phyloP scores from a whole-genome alignment of 768 basidiomycete species.

The Leccinum barrowsii region DNA sequence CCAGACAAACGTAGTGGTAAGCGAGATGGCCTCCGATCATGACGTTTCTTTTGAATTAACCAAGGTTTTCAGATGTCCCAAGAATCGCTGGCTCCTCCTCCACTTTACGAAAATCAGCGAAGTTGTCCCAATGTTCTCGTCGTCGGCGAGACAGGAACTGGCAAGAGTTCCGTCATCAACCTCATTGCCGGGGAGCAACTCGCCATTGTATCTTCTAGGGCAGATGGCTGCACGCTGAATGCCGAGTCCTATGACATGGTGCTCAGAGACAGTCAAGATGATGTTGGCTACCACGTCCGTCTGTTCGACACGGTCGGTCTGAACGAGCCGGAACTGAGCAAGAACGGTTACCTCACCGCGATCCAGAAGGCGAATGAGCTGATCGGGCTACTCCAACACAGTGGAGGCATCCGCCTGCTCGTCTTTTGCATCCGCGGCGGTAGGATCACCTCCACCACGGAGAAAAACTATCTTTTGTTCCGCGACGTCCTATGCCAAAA shows the following conservation, averaged over 20 bases:
- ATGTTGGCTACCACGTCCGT: constrained; percentile 12
- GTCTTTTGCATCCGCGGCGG: constrained; percentile 33
- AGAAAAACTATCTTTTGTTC: constrained; percentile 29
- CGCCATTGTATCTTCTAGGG: constrained; percentile 28
- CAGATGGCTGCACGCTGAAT: constrained; percentile 34
- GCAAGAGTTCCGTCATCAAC: constrained; percentile 42
- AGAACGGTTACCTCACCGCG: constrained; percentile 20
- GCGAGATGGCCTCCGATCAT: not conserved
- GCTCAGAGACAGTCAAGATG: constrained; percentile 10
- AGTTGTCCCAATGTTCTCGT: constrained; percentile 32
- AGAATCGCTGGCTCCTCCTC: not conserved
- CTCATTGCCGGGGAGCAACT: constrained; percentile 29
- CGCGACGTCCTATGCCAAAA: constrained; percentile 25
- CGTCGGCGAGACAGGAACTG: constrained; percentile 31
- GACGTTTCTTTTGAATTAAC: not conserved
- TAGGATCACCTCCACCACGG: constrained; percentile 23
- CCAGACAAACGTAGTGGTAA: constrained; percentile 6
- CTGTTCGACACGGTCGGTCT: constrained; percentile 33
- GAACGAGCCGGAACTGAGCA: constrained; percentile 23
- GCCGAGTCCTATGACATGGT: constrained; percentile 21
- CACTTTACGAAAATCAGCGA: constrained; percentile 13
- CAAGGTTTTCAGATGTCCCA: constrained; percentile 3
- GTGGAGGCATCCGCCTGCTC: constrained; percentile 28
- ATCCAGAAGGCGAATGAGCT: constrained; percentile 30
- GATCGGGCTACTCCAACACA: constrained; percentile 26